Conservation (phyloP, 768 basidiomycete genomes). For the Cyclocybe cylindracea region DNA sequence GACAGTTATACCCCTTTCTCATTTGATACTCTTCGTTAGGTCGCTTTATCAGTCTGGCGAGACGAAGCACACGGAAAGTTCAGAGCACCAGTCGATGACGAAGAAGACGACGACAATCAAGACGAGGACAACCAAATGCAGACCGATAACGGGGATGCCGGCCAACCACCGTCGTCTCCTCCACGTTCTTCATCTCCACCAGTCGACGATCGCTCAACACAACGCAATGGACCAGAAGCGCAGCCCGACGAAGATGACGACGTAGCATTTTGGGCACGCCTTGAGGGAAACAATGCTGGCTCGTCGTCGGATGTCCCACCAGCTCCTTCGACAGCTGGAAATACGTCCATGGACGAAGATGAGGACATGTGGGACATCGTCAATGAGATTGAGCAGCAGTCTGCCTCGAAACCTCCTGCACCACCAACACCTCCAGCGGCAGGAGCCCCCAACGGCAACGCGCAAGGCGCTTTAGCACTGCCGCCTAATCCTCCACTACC, state of each 20-base stretch:
- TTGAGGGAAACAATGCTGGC: constrained; percentile 48
- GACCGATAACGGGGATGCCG: constrained; percentile 9
- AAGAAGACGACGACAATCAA: constrained; percentile 14
- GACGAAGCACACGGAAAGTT: constrained; percentile 54
- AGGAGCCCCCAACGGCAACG: background rate
- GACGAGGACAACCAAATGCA: constrained; percentile 14
- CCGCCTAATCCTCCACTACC: constrained; percentile 2
- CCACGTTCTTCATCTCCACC: constrained; percentile 23
- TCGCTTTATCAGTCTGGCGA: constrained; percentile 73
- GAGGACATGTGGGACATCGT: constrained; percentile 79
- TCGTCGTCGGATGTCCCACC: constrained; percentile 21
- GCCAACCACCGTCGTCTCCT: constrained; percentile 17
- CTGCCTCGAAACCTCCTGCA: constrained; percentile 8
- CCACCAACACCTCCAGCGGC: constrained; percentile 10
- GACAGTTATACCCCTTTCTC: background rate
- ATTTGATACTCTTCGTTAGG: constrained; percentile 38
- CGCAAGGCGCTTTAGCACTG: background rate
- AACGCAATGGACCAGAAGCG: constrained; percentile 2
- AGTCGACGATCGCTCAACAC: constrained; percentile 6
- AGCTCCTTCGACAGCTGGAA: constrained; percentile 17
- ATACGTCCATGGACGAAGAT: constrained; percentile 39
- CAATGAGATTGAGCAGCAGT: constrained; percentile 48
- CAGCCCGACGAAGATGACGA: constrained; percentile 42
- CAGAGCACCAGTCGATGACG: constrained; percentile 24
- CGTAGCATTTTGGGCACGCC: constrained; percentile 70